A percentile compares a stretch with the other conserved stretches of the same genome.
Evolutionary conservation across 2,329 filamentous ascomycete genomes (phyloP).

Genomic region (Chrysoporthe cubensis): DNA sequence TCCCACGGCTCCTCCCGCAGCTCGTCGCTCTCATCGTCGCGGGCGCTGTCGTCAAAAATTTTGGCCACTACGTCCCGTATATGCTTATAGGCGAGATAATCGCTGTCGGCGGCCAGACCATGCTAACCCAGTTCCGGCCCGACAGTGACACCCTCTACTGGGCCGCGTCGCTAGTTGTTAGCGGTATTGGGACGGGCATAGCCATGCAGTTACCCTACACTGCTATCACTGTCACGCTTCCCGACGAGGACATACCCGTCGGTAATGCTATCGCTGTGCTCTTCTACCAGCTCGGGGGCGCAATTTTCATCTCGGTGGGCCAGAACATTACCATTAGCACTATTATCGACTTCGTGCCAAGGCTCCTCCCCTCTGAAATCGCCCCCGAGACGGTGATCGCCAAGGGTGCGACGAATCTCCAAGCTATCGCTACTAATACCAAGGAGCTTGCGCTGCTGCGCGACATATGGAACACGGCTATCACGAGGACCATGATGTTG

Average conservation of each 20-base stretch:
- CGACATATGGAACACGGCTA: conserved; percentile 6
- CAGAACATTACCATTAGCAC: conserved; percentile 6
- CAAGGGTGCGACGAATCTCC: not conserved
- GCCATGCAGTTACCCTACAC: conserved; percentile 6
- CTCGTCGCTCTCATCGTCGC: conserved; percentile 3
- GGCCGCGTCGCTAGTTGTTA: conserved; percentile 6
- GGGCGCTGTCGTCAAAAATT: not conserved
- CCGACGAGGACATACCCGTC: conserved; percentile 1
- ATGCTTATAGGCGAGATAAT: conserved; percentile 9
- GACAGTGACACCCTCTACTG: not conserved
- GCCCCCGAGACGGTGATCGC: not conserved
- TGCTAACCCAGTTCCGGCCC: conserved; percentile 2
- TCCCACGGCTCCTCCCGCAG: conserved; percentile 6
- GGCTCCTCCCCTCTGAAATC: not conserved
- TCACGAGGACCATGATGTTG: conserved; percentile 1
- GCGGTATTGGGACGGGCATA: conserved; percentile 4
- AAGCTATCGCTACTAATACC: not conserved
- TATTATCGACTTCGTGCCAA: conserved; percentile 2
- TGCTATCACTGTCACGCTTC: not conserved
- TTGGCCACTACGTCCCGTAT: conserved; percentile 3
- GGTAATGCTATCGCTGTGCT: conserved; percentile 6
- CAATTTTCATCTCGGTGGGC: not conserved
- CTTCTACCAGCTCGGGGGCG: conserved; percentile 8
- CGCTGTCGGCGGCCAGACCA: not conserved
- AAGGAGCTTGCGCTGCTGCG: conserved; percentile 5